Evolutionary conservation across 2,329 filamentous ascomycete genomes (phyloP).

Genomic region (Neoascochyta sp.): DNA sequence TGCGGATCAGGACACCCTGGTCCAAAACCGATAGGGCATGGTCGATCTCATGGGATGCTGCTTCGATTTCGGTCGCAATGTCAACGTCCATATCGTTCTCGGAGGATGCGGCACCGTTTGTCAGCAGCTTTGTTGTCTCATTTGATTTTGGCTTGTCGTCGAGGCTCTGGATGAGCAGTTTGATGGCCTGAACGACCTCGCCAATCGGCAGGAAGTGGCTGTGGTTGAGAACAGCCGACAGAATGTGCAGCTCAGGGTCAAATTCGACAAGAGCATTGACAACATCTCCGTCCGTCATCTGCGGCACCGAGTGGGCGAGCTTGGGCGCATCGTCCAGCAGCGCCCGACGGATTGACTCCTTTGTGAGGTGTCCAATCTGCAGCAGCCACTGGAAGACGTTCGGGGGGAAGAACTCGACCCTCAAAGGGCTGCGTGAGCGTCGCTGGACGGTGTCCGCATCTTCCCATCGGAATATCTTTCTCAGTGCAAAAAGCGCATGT

Average conservation of each 20-base stretch:
- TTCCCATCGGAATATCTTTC: constrained; percentile 45
- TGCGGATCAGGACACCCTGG: constrained; percentile 60
- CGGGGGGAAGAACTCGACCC: constrained; percentile 46
- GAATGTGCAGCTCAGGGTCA: constrained; percentile 65
- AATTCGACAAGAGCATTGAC: constrained; percentile 59
- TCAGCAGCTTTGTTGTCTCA: constrained; percentile 40
- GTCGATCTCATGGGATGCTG: constrained; percentile 55
- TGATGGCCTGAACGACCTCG: constrained; percentile 65
- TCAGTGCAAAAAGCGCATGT: constrained; percentile 57
- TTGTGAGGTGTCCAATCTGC: constrained; percentile 50
- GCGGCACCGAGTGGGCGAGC: constrained; percentile 45
- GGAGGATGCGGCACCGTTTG: constrained; percentile 21
- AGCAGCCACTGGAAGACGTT: constrained; percentile 60
- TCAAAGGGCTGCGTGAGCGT: constrained; percentile 22
- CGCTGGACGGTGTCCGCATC: constrained; percentile 9
- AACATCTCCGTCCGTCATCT: constrained; percentile 58
- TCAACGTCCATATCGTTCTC: constrained; percentile 35
- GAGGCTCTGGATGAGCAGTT: constrained; percentile 65
- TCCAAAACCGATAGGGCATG: constrained; percentile 65
- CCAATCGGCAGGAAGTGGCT: constrained; percentile 62
- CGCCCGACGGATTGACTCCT: constrained; percentile 44
- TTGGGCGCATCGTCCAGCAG: constrained; percentile 34
- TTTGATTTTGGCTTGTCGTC: constrained; percentile 43
- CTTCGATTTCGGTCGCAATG: constrained; percentile 39
- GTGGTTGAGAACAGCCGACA: constrained; percentile 60